These are phyloP conservation scores for Eimeria praecox DNA, from an alignment of 169 alveolate genomes.

Conservation along the genomic window DNA sequence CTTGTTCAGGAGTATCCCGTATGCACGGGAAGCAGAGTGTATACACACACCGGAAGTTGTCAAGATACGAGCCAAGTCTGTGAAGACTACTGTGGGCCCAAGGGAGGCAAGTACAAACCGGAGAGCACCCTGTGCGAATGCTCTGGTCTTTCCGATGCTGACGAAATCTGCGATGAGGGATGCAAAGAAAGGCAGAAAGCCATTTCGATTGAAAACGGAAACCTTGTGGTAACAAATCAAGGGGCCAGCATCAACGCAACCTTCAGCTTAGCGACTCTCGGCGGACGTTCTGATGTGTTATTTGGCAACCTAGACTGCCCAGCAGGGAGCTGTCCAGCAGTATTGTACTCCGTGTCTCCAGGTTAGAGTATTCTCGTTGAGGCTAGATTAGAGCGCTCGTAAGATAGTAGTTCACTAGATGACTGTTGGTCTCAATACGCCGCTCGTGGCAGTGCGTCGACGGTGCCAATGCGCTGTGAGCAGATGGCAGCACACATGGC, in stretches of 20 bases:
- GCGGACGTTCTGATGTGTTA: conserved; percentile 43
- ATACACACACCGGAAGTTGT: conserved; percentile 37
- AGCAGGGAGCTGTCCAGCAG: background rate
- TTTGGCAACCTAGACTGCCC: conserved; percentile 23
- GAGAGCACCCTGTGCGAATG: conserved; percentile 56
- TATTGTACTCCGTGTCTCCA: background rate
- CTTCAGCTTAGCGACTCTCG: background rate
- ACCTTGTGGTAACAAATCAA: background rate
- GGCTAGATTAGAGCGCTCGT: background rate
- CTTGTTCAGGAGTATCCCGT: conserved; percentile 54
- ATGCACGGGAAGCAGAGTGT: conserved; percentile 20
- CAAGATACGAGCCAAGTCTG: conserved; percentile 30
- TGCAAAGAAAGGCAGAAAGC: conserved; percentile 1
- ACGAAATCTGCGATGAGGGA: conserved; percentile 8
- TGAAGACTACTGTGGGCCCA: conserved; percentile 49
- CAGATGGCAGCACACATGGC: conserved; percentile 55
- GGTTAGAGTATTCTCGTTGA: background rate
- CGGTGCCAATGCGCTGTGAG: background rate
- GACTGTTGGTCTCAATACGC: background rate
- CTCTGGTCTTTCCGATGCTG: background rate
- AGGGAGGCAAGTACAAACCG: conserved; percentile 28
- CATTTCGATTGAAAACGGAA: background rate
- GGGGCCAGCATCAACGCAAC: background rate
- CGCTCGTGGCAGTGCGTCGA: background rate
- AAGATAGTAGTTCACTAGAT: background rate